phyloP scores from a whole-genome alignment of 2,329 filamentous ascomycete genomes.

The Tolypocladium album region DNA sequence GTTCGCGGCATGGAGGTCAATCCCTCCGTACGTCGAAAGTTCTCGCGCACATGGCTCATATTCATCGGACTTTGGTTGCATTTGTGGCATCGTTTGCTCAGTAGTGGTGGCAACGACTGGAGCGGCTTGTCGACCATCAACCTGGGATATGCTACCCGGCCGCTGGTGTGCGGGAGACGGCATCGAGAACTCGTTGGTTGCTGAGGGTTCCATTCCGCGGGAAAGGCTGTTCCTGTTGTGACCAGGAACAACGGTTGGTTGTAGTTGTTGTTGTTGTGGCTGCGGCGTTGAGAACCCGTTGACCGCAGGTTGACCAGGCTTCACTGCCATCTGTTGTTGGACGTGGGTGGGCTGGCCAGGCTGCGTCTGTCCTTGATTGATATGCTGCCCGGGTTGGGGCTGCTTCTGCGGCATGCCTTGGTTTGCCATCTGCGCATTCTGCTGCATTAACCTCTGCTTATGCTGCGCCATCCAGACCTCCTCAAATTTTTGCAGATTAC shows the following conservation, averaged over 20 bases:
- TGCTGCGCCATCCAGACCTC: slow-evolving; percentile 51
- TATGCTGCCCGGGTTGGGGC: slow-evolving; percentile 26
- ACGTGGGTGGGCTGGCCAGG: slow-evolving; percentile 16
- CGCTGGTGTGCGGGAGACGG: slow-evolving; percentile 33
- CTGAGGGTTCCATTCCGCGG: slow-evolving; percentile 32
- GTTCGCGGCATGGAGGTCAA: slow-evolving; percentile 55
- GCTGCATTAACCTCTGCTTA: slow-evolving; percentile 39
- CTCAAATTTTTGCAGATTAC: slow-evolving; percentile 69
- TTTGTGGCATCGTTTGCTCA: slow-evolving; percentile 24
- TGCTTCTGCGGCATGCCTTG: slow-evolving; percentile 20
- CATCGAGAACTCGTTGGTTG: slow-evolving; percentile 29
- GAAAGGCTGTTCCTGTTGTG: slow-evolving; percentile 42
- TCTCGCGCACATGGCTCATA: slow-evolving; percentile 46
- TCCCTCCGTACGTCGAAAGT: slow-evolving; percentile 56
- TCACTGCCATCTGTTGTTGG: slow-evolving; percentile 27
- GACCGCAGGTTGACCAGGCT: slow-evolving; percentile 24
- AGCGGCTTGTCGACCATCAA: slow-evolving; percentile 16
- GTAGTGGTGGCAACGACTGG: slow-evolving; percentile 7
- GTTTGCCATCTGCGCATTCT: slow-evolving; percentile 14
- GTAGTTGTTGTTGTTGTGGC: slow-evolving; percentile 2
- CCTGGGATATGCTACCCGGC: slow-evolving; percentile 28
- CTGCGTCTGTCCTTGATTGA: slow-evolving; percentile 19
- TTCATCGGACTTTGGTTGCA: slow-evolving; percentile 35
- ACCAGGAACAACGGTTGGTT: slow-evolving; percentile 11
- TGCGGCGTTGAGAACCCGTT: slow-evolving; percentile 27